Evolutionary conservation across 805 yeast genomes (phyloP).

Genomic region (Ogataea zsoltii): DNA sequence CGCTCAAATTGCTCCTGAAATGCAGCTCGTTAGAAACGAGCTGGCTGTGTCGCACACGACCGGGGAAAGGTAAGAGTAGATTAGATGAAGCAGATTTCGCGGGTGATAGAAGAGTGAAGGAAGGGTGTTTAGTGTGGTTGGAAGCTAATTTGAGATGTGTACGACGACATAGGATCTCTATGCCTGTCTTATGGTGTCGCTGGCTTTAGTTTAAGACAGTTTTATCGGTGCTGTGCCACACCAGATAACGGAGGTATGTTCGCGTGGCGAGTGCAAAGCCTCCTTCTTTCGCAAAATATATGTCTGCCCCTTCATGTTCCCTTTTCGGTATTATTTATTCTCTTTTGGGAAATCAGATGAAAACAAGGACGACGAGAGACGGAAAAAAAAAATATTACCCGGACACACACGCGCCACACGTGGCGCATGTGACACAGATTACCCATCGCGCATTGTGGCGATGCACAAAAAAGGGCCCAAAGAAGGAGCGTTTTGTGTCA

Average conservation of each 20-base stretch:
- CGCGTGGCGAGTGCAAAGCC: conserved; percentile 7
- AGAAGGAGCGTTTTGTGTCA: conserved; percentile 11
- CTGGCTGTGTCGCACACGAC: conserved; percentile 7
- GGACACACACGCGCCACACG: neutral
- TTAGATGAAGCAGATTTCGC: neutral
- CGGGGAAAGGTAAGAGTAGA: neutral
- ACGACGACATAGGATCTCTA: too few relatives aligned
- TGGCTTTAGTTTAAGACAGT: too few relatives aligned
- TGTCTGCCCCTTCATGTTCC: neutral
- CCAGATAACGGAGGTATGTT: conserved; percentile 1
- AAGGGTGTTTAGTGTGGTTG: neutral
- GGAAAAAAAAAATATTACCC: neutral
- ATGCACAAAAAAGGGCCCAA: conserved; percentile 3
- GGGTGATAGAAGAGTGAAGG: neutral
- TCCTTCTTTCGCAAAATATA: neutral
- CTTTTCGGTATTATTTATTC: conserved; percentile 3
- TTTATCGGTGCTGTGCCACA: too few relatives aligned
- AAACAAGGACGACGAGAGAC: conserved; percentile 1
- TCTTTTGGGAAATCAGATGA: conserved; percentile 4
- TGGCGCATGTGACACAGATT: too few relatives aligned
- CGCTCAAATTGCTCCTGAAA: conserved; percentile 4
- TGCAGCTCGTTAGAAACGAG: conserved; percentile 3
- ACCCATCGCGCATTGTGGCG: neutral
- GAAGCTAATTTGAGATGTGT: neutral
- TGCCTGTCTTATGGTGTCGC: too few relatives aligned